These are phyloP conservation scores for Talaromyces proteolyticus DNA, from an alignment of 495 filamentous ascomycete genomes.

Conservation along the genomic window DNA sequence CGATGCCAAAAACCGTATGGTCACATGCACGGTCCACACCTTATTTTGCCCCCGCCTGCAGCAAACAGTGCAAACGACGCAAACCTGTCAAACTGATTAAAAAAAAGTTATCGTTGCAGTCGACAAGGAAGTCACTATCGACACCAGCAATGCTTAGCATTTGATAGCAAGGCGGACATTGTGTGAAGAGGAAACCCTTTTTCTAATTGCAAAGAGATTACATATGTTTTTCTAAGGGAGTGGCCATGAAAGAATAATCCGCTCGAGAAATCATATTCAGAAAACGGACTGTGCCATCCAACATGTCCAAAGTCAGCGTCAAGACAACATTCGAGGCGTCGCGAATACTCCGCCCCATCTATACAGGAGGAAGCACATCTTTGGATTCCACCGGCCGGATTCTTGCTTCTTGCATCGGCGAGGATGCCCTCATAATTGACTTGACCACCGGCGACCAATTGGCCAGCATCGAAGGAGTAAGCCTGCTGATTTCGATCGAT, in stretches of 20 bases:
- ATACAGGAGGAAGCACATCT: conserved; percentile 83
- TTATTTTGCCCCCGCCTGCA: conserved; percentile 13
- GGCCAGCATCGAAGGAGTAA: conserved; percentile 81
- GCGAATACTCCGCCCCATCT: conserved; percentile 83
- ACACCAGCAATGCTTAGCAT: too few species aligned
- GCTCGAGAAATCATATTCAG: not conserved
- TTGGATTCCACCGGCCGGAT: conserved; percentile 77
- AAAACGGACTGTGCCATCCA: not conserved
- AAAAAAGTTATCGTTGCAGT: conserved; percentile 26
- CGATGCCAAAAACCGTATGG: not conserved
- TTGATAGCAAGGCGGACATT: too few species aligned
- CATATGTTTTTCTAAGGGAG: not conserved
- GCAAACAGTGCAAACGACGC: conserved; percentile 23
- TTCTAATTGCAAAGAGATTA: not conserved
- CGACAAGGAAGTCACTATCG: not conserved
- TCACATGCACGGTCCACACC: conserved; percentile 17
- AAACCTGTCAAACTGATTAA: conserved; percentile 24
- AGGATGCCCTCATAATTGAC: conserved; percentile 85
- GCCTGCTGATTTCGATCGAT: conserved; percentile 15
- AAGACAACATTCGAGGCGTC: conserved; percentile 85
- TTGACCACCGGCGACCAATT: conserved; percentile 77
- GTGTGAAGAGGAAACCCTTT: too few species aligned
- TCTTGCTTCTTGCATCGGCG: conserved; percentile 78
- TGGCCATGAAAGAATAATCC: conserved; percentile 3
- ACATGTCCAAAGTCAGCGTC: conserved; percentile 43